Base-by-base conservation (phyloP, 2,329 filamentous ascomycete species). In the Pyricularia sp. region DNA sequence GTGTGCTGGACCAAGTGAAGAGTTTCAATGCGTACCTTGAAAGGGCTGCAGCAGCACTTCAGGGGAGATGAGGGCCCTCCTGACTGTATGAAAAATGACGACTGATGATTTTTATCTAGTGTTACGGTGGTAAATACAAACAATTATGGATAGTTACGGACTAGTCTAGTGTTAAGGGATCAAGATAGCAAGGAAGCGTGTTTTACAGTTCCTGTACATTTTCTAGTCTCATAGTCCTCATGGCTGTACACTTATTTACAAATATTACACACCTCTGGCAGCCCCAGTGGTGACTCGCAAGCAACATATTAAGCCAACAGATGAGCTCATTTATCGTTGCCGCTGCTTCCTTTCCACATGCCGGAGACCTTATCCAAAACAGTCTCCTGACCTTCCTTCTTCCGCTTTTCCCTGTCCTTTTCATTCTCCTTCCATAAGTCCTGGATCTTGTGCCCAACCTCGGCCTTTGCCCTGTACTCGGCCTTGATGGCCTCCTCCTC, bases 11-110 rank as follows among this genome's bases (percentile, higher is more conserved):
- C 70, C 84, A 87, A 74, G 82, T 90, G 68, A 83, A 79, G 70
- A 83, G 86, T 65, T 90, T 90, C 73, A 90, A 90, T 71, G 82
- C 82, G 36, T 88, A 90, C 71, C 78, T 90, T 66, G 88, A 90
- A 75, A 82, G 88, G 26, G 82, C 86, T 6, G 87, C 87, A 2
- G 76, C 80, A 33, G 85, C 83, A 36, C 78, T 90, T 63, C 88
- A 89, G 75, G 72, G 73, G 31, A 67, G 68, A 31, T 68, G 36
- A 26, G 33, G 1, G 31, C 25, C 26, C 58, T 28, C 26, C 17
- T 28, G 25, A 26, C 33, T 36, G 25, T 28, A 26, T 17, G 59
- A 63, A 17, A 63, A 63, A 1, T 28, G 23, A 63, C 30, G 59
- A 63, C 26, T 63, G 26, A 63, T 63, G 59, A 63, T 63, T 4